phyloP scores from a whole-genome alignment of 805 yeast genomes.

The Teunomyces lycoperdinae region DNA sequence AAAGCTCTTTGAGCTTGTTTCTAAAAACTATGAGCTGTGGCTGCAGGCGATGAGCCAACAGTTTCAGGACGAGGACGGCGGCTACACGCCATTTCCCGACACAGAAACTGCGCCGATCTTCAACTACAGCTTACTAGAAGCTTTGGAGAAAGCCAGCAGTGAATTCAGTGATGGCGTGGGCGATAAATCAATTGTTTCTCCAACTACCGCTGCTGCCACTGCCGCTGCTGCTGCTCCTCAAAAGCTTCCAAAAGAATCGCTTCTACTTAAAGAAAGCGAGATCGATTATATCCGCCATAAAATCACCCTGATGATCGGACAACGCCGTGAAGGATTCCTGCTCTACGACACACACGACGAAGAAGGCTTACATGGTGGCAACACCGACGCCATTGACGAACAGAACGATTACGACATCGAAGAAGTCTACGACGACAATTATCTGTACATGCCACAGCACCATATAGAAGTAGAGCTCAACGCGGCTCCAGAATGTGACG shows the following conservation, averaged over 20 bases:
- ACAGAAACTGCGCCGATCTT: conserved; percentile 19
- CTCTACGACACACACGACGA: conserved; percentile 39
- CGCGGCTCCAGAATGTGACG: conserved; percentile 30
- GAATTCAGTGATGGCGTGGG: conserved; percentile 15
- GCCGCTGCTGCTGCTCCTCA: not conserved
- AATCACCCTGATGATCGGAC: conserved; percentile 22
- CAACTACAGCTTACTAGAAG: conserved; percentile 28
- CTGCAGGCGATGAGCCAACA: conserved; percentile 29
- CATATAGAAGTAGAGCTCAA: conserved; percentile 43
- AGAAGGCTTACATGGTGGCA: conserved; percentile 37
- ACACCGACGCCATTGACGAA: conserved; percentile 19
- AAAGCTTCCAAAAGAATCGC: not conserved
- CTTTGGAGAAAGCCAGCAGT: conserved; percentile 26
- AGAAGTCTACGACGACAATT: conserved; percentile 28
- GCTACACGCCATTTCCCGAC: conserved; percentile 29
- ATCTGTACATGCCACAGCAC: conserved; percentile 31
- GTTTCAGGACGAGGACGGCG: conserved; percentile 21
- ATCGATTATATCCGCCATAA: conserved; percentile 27
- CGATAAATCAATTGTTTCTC: too few relatives aligned
- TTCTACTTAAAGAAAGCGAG: conserved; percentile 23
- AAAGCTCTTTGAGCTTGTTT: conserved; percentile 28
- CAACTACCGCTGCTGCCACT: too few relatives aligned
- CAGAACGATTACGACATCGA: conserved; percentile 41
- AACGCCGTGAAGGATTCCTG: conserved; percentile 23
- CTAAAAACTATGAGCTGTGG: conserved; percentile 40